Base-by-base conservation (phyloP, 805 yeast genomes). In the Saccharomycopsis amapae region DNA sequence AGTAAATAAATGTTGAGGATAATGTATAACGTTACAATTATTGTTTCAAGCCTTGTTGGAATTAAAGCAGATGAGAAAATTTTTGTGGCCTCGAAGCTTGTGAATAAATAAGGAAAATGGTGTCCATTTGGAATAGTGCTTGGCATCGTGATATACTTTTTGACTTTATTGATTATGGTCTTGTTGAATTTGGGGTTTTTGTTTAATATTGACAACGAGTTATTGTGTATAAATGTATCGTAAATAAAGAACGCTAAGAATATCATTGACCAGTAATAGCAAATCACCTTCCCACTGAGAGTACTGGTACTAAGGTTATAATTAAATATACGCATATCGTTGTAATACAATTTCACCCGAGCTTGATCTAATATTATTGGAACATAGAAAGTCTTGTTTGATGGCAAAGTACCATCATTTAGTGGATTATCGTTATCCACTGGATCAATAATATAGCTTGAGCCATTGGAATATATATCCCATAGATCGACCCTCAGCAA, bases 101-200 rank as follows among this genome's bases (percentile, higher is more conserved):
- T 2, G 40, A n/a, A 9, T 31, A 33, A n/a, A 12, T 13, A 15
- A 41, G 33, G 4, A 30, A 30, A 19, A 4, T 54, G 32, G 60
- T 64, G 15, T 44, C 44, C 18, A 38, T 26, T 9, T 41, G 15
- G 3, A 33, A 4, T 23, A 20, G 24, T 18, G 15, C 5, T 36
- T 43, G 39, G 46, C 25, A 43, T 36, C 10, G 31, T 25, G 3
- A 43, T 13, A 15, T 25, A 13, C 12, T 20, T 22, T 19, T 43
- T 43, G 12, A 43, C 9, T 2, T 9, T 5, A 15, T 35, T 43
- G 17, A 25, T 12, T 5, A 19, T 15, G 3, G 37, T 34, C 53
- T 75, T 76, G 58, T 77, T 77, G 61, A 76, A 62, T 35, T 80
- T 66, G 22, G 72, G 58, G 58, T 74, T 76, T 46, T 68, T 68